These are phyloP conservation scores for Aaosphaeria pasadenensis DNA, from an alignment of 2,329 filamentous ascomycete genomes.

Conservation along the genomic window DNA sequence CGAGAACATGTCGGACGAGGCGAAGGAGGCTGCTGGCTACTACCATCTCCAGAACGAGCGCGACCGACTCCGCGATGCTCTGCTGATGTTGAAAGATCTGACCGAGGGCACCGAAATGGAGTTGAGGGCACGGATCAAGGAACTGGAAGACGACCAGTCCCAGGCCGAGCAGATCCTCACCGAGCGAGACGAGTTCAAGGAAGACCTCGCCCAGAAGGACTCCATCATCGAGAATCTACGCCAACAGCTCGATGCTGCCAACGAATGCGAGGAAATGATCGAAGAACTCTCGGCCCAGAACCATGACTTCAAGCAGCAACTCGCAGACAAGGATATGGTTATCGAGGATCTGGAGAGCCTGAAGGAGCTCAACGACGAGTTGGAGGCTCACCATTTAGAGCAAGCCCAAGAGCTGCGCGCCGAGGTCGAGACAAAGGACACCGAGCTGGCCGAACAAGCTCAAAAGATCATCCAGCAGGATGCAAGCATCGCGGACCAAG, in stretches of 20 bases:
- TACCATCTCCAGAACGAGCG: constrained; percentile 89
- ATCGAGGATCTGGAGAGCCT: constrained; percentile 86
- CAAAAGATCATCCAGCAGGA: constrained; percentile 74
- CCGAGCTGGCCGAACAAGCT: constrained; percentile 76
- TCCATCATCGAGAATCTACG: constrained; percentile 78
- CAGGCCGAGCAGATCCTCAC: constrained; percentile 43
- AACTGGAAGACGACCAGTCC: constrained; percentile 34
- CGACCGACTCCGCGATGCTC: constrained; percentile 79
- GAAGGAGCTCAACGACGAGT: constrained; percentile 90
- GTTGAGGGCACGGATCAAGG: constrained; percentile 53
- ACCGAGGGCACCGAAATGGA: constrained; percentile 83
- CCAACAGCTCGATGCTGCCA: constrained; percentile 84
- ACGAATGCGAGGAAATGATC: constrained; percentile 90
- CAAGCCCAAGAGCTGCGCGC: constrained; percentile 93
- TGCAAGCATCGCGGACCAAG: constrained; percentile 77
- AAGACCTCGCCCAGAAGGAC: constrained; percentile 70
- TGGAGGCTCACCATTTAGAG: constrained; percentile 89
- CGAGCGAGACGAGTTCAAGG: constrained; percentile 67
- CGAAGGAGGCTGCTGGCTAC: constrained; percentile 83
- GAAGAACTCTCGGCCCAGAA: constrained; percentile 88
- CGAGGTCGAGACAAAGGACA: constrained; percentile 85
- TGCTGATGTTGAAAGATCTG: constrained; percentile 80
- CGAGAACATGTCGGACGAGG: constrained; percentile 83
- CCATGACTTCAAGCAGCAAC: constrained; percentile 75
- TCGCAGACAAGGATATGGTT: constrained; percentile 76